A percentile compares a stretch with the other conserved stretches of the same genome.
phyloP scores from a whole-genome alignment of 192 early-diverging fungal species.

The Rhizophlyctis rosea region DNA sequence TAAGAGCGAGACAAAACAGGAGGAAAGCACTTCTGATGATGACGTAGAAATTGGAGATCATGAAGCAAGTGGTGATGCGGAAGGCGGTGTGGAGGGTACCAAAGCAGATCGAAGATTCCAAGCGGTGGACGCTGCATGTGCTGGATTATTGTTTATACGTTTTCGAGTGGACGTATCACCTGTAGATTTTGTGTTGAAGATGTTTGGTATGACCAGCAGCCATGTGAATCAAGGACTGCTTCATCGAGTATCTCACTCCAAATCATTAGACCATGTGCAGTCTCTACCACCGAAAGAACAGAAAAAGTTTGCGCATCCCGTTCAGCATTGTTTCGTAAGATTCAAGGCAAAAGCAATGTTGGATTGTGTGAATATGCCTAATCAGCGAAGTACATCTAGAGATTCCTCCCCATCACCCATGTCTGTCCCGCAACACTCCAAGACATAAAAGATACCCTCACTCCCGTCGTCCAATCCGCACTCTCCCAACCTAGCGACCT shows the following conservation, averaged over 20 bases:
- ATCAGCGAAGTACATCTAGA: conserved; percentile 1
- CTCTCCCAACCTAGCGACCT: conserved; percentile 2
- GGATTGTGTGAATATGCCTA: neutral
- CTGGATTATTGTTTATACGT: conserved; percentile 43
- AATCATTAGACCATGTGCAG: neutral
- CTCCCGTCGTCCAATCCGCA: neutral
- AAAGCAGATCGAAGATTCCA: conserved; percentile 36
- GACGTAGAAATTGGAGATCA: no score
- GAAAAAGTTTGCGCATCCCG: neutral
- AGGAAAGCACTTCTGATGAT: neutral
- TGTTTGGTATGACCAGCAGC: conserved; percentile 41
- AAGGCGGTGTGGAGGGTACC: neutral
- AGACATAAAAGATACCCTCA: conserved; percentile 26
- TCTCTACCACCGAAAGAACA: neutral
- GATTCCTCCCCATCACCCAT: conserved; percentile 40
- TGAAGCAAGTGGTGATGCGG: neutral
- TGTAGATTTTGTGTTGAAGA: conserved; percentile 30
- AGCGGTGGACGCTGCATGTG: conserved; percentile 49
- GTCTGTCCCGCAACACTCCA: conserved; percentile 31
- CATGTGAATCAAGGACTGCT: neutral
- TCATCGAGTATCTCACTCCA: neutral
- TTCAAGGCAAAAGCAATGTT: neutral
- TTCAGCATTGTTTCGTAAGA: neutral
- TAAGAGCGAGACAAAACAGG: neutral
- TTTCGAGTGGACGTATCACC: conserved; percentile 44